Conservation (phyloP, 306 rosid species). For the Inga leiocalycina region DNA sequence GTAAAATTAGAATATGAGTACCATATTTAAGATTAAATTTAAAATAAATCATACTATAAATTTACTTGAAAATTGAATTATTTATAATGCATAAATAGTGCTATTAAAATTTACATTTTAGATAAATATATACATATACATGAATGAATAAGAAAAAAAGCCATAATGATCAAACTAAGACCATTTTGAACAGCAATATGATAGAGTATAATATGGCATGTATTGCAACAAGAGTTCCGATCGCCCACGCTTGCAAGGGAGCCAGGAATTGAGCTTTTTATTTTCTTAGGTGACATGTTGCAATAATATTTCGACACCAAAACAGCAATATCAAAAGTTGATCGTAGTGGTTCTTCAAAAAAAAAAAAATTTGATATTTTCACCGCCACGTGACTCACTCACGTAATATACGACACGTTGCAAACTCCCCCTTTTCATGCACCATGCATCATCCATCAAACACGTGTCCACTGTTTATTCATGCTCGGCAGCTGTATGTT, state of each 20-base stretch:
- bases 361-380: constrained; percentile 6
- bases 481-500: not conserved
- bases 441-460: not conserved
- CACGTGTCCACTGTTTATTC: constrained; percentile 21
- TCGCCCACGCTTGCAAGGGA: not conserved
- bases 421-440: not conserved
- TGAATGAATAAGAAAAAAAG: too few species aligned
- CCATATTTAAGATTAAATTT: too few species aligned
- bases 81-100: too few species aligned
- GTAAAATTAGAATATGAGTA: too few species aligned
- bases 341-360: too few species aligned
- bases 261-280: not conserved
- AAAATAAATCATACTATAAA: too few species aligned
- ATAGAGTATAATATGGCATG: not conserved
- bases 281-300: not conserved
- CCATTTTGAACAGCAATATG: not conserved
- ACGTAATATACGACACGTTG: not conserved
- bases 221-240: not conserved
- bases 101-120: too few species aligned
- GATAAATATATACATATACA: not conserved
- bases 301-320: not conserved
- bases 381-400: not conserved
- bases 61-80: too few species aligned
- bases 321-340: not conserved
- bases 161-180: not conserved